Conservation (phyloP, 2,329 filamentous ascomycete species). For the Gremmenia infestans region DNA sequence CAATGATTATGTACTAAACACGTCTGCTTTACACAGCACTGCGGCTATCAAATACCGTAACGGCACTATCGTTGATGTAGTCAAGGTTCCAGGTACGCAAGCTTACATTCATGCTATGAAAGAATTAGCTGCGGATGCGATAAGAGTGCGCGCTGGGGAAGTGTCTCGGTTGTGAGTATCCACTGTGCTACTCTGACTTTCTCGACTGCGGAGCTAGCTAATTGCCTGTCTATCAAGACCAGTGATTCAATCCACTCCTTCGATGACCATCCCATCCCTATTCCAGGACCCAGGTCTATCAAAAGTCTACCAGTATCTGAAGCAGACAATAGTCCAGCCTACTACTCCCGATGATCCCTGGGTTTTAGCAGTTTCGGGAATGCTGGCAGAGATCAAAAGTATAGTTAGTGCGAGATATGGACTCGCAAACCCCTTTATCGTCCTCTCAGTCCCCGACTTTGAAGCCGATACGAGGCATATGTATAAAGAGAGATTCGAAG, state of each 20-base stretch:
- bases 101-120: neutral
- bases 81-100: neutral
- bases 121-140: neutral
- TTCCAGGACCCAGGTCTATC: neutral
- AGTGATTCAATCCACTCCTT: no score
- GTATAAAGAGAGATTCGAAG: neutral
- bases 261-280: neutral
- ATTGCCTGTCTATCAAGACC: no score
- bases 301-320: neutral
- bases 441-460: neutral
- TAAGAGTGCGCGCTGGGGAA: neutral
- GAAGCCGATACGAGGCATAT: neutral
- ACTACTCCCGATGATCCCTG: neutral
- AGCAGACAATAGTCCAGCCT: neutral
- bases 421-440: neutral
- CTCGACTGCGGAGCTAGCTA: neutral
- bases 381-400: neutral
- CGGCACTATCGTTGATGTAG: neutral
- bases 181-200: no score
- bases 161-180: neutral
- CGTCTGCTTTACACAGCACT: neutral
- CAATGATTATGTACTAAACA: no score
- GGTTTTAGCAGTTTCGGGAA: neutral
- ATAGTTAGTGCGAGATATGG: neutral
- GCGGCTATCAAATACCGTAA: neutral